These are phyloP conservation scores for Plasmopara viticola DNA, from an alignment of 352 stramenopile genomes.

Conservation along the genomic window DNA sequence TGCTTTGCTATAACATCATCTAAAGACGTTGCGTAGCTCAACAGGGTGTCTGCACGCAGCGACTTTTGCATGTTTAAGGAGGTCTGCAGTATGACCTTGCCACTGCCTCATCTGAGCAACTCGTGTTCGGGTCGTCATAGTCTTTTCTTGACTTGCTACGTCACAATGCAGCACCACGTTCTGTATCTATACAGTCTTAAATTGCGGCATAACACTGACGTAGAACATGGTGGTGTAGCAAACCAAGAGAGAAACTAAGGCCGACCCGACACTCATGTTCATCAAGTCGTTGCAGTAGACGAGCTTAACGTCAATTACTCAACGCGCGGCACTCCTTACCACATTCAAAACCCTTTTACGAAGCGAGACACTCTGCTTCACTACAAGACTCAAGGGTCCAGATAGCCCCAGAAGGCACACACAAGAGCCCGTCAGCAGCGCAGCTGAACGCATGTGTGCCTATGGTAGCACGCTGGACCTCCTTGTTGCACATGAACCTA, in stretches of 20 bases:
- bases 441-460: constrained; percentile 4
- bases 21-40: constrained; percentile 22
- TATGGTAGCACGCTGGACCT: background rate
- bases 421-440: constrained; percentile 5
- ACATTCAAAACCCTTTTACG: constrained; percentile 21
- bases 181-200: constrained; percentile 11
- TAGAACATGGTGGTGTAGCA: constrained; percentile 11
- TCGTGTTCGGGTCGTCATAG: constrained; percentile 1
- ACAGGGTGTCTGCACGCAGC: constrained; percentile 84
- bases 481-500: constrained; percentile 1
- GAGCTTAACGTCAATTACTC: constrained; percentile 2
- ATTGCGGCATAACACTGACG: constrained; percentile 14
- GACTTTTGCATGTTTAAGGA: constrained; percentile 87
- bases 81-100: constrained; percentile 17
- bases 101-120: constrained; percentile 9
- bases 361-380: constrained; percentile 21
- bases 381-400: constrained; percentile 7
- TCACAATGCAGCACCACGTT: constrained; percentile 4
- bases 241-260: constrained; percentile 4
- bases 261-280: constrained; percentile 1
- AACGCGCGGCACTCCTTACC: constrained; percentile 19
- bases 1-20: constrained; percentile 21
- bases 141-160: constrained; percentile 7
- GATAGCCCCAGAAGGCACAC: background rate
- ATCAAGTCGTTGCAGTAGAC: constrained; percentile 8